Evolutionary conservation across 2,329 filamentous ascomycete species (phyloP).

Genomic region (Aspergillus fijiensis): DNA sequence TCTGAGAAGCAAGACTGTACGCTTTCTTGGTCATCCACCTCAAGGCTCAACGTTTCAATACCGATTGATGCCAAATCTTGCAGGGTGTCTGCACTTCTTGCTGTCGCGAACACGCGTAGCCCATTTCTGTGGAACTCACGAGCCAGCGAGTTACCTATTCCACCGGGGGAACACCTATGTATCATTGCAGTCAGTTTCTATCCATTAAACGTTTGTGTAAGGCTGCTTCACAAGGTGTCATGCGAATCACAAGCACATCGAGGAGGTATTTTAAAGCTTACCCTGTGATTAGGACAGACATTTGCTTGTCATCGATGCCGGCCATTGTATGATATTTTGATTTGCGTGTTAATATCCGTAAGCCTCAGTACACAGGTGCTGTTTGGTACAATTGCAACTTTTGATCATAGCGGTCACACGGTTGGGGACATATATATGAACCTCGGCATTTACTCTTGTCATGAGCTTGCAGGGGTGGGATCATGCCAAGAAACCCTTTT

Average conservation of each 20-base stretch:
- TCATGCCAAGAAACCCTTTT: background rate
- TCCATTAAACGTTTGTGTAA: too few relatives aligned
- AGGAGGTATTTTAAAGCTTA: conserved; percentile 22
- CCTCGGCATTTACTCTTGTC: background rate
- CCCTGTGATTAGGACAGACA: conserved; percentile 46
- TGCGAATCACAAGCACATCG: background rate
- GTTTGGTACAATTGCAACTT: background rate
- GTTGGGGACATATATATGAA: background rate
- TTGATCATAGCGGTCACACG: background rate
- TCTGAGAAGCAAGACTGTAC: conserved; percentile 49
- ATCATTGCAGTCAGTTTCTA: background rate
- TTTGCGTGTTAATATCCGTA: background rate
- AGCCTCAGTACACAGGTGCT: background rate
- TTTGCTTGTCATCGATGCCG: conserved; percentile 30
- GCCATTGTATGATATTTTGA: conserved; percentile 22
- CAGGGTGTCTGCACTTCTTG: conserved; percentile 52
- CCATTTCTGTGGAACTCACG: conserved; percentile 56
- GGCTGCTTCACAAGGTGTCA: too few relatives aligned
- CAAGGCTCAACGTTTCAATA: conserved; percentile 56
- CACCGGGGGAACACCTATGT: conserved; percentile 46
- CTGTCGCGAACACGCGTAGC: conserved; percentile 59
- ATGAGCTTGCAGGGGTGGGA: background rate
- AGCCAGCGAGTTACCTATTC: conserved; percentile 60
- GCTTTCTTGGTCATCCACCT: conserved; percentile 52
- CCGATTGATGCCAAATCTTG: conserved; percentile 50